Base-by-base conservation (phyloP, 2,329 filamentous ascomycete species). In the Aspergillus candidus region DNA sequence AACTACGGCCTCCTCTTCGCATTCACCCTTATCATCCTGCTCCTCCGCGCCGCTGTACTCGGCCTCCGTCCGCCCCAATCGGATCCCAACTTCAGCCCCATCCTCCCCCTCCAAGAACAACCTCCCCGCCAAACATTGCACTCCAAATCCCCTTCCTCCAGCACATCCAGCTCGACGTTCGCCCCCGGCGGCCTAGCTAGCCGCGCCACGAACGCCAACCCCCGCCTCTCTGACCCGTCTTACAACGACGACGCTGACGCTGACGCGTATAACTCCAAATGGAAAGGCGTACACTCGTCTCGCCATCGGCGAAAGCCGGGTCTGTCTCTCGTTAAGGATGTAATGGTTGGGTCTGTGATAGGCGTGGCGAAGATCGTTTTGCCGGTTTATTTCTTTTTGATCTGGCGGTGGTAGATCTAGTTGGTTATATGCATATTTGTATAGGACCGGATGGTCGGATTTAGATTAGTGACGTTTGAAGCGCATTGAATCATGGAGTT, bases 1-100 rank as follows among this genome's bases (percentile, higher is more conserved):
- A 78, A 79, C 44, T 98, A 98, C 61, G 79, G 74, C 30, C 70
- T 77, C 22, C 72, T 93, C 12, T 71, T 84, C 1, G 73, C 61
- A 7, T 45, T 80, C 32, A 81, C 77, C 1, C 43, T 82, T 0
- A 12, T 70, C 13, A 43, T 73, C 5, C 66, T 82, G 6, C 42
- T 72, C 18, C 46, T 72, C 12, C 69, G 73, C 35, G 72, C 77
- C 11, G 54, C 62, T 14, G 49, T 60, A 43, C 43, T 61, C 34
- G 48, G 58, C n/a, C 44, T 66, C 15, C 55, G 52, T 37, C 41
- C 55, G 5, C 47, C 58, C 3, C 35, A 46, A 11, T 32, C 48
- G 33, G 34, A 46, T 10, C 14, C 40, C 11, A 34, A 18, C 18
- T 18, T 46, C 8, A 47, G 38, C 31, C 50, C 59, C 3, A 43